Evolutionary conservation across 306 rosid genomes (phyloP), one percentile per base, ranked within the genome.

Genomic region (Vicia villosa): DNA sequence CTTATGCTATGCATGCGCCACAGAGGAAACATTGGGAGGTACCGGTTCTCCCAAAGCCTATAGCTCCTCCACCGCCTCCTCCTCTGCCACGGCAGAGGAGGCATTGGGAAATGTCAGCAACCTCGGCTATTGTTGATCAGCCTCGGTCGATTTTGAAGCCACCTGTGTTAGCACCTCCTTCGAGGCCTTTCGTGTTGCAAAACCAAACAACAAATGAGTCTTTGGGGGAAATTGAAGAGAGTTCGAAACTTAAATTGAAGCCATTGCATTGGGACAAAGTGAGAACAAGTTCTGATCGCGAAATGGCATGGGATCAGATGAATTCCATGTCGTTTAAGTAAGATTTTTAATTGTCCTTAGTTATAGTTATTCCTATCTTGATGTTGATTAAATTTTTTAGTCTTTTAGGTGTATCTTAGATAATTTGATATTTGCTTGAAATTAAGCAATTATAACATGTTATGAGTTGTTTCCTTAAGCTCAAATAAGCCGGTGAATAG

Each of bases 231-330:
- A 66, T 8, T 34, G 92, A 84, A 68, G 96, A 83, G 51, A 70
- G 57, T 42, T 78, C 75, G 0, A 94, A 87, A 40, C 96, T 86
- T 0, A 94, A 81, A 78, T 75, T 94, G 77, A 94, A 91, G 91
- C 85, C 97, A 0, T 60, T 94, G 52, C 96, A 94, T 68, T 88
- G 97, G 99, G 97, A 94, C 74, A 94, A 94, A 86, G 99, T 91
- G 8, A 89, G 96, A 82, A 88, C 99, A 4, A 94, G 89, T 78
- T 88, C 97, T 47, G 91, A 88, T 65, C 86, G 92, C 28, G 97
- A 83, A 79, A 91, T 83, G 96, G 97, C 88, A 83, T 94, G 97
- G 97, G 99, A 94, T 86, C 97, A 91, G 56, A 83, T 95, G 74
- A 84, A 86, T 78, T 84, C 95, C 1, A 91, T 92, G 86, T 91